A percentile compares a stretch with the other conserved stretches of the same genome.
Evolutionary conservation across 1,284 basidiomycete genomes (phyloP).

Genomic region (Sporisorium reilianum): DNA sequence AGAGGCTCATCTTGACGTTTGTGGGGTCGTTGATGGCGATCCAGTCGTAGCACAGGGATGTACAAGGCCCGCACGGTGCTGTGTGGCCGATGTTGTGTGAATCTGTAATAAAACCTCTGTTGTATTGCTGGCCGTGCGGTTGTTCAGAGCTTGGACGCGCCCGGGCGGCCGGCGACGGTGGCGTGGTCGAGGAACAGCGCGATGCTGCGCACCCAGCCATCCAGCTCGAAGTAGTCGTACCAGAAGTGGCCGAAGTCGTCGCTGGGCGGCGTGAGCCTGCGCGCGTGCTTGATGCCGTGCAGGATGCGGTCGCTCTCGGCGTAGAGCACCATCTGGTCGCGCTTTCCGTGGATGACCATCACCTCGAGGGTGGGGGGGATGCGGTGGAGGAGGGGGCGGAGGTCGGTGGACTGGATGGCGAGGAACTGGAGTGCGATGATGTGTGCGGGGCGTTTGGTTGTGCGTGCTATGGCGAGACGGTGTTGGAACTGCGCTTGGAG

Average conservation of each 20-base stretch:
- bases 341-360: conserved; percentile 57
- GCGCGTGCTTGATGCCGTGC: conserved; percentile 49
- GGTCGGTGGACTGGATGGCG: conserved; percentile 51
- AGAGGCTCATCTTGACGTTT: conserved; percentile 73
- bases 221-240: conserved; percentile 60
- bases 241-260: conserved; percentile 57
- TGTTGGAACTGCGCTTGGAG: conserved; percentile 27
- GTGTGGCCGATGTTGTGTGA: neutral
- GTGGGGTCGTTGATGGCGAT: conserved; percentile 72
- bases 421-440: conserved; percentile 53
- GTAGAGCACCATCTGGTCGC: conserved; percentile 63
- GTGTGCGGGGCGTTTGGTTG: conserved; percentile 33
- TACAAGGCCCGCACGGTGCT: too few species aligned
- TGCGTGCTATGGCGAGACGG: conserved; percentile 30
- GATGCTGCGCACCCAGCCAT: conserved; percentile 43
- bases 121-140: neutral
- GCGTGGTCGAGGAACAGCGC: conserved; percentile 36
- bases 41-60: conserved; percentile 33
- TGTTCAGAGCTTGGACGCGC: conserved; percentile 16
- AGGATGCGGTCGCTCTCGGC: conserved; percentile 52
- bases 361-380: conserved; percentile 41
- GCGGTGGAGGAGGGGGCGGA: conserved; percentile 33
- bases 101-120: neutral
- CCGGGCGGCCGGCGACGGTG: conserved; percentile 7
- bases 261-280: conserved; percentile 19